Evolutionary conservation across 768 basidiomycete genomes (phyloP).

Genomic region (Cystofilobasidium bisporidii): DNA sequence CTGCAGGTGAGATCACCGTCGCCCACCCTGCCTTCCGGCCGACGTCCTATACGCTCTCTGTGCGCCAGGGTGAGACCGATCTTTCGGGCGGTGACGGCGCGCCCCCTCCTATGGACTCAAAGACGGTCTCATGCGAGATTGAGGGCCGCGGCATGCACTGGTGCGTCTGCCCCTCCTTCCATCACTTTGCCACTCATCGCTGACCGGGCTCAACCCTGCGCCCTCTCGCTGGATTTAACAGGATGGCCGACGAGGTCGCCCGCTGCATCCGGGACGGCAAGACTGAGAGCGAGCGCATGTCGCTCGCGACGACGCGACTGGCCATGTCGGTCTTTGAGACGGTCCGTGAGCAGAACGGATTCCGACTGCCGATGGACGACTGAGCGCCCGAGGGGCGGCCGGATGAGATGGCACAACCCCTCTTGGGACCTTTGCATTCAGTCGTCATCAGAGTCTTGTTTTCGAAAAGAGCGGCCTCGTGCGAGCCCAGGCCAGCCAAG

Average conservation of each 20-base stretch:
- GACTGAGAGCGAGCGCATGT: constrained; percentile 25
- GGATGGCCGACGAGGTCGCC: constrained; percentile 31
- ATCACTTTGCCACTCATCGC: no score
- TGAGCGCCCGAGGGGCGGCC: background rate
- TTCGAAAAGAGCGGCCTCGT: no score
- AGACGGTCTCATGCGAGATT: constrained; percentile 8
- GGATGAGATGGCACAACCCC: background rate
- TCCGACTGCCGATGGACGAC: constrained; percentile 1
- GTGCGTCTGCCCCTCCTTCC: background rate
- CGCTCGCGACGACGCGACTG: constrained; percentile 24
- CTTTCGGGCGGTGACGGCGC: background rate
- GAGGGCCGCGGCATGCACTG: constrained; percentile 30
- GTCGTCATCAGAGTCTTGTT: no score
- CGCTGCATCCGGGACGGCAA: constrained; percentile 31
- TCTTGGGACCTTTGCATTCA: no score
- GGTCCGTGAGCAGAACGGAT: constrained; percentile 24
- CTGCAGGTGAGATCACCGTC: constrained; percentile 12
- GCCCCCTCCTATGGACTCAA: background rate
- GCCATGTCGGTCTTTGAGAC: constrained; percentile 30
- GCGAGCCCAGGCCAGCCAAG: no score
- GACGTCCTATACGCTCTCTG: constrained; percentile 21
- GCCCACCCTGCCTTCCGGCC: constrained; percentile 18
- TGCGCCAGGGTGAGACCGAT: background rate
- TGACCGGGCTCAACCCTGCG: no score
- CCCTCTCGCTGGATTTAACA: background rate